Evolutionary conservation across 768 basidiomycete genomes (phyloP).

Genomic region (Rickenella mellea): DNA sequence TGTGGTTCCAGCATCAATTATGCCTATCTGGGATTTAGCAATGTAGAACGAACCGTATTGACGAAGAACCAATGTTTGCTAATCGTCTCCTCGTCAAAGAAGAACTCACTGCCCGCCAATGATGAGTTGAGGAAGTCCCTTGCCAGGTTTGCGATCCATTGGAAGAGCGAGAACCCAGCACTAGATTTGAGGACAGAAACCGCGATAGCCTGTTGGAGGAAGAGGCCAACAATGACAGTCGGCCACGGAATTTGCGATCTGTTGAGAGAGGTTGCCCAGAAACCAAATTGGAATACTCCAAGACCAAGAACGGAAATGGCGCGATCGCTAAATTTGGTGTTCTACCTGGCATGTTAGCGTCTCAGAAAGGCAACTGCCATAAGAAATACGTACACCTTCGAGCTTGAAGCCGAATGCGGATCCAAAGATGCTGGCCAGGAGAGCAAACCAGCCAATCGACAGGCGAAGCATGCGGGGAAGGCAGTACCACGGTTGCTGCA

Average conservation of each 20-base stretch:
- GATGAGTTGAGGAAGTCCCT: conserved; percentile 67
- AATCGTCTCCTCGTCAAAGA: conserved; percentile 64
- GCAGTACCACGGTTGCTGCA: conserved; percentile 61
- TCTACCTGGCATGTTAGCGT: conserved; percentile 27
- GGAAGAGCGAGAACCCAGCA: conserved; percentile 79
- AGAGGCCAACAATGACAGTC: conserved; percentile 81
- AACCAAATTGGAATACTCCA: conserved; percentile 67
- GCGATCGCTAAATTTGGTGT: conserved; percentile 65
- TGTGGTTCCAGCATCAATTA: too few species aligned
- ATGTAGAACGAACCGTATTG: too few species aligned
- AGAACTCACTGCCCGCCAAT: conserved; percentile 66
- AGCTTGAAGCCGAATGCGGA: conserved; percentile 79
- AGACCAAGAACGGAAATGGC: conserved; percentile 78
- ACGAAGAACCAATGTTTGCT: conserved; percentile 79
- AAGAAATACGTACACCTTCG: conserved; percentile 31
- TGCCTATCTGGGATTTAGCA: too few species aligned
- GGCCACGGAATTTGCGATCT: conserved; percentile 68
- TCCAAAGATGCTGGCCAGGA: conserved; percentile 72
- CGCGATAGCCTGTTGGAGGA: conserved; percentile 78
- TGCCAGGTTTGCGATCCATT: conserved; percentile 72
- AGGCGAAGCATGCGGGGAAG: conserved; percentile 46
- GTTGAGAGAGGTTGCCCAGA: conserved; percentile 58
- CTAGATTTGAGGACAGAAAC: conserved; percentile 81
- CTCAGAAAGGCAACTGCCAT: too few species aligned
- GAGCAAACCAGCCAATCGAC: conserved; percentile 63